A percentile compares a stretch with the other conserved stretches of the same genome.
Evolutionary conservation across 257 asterid genomes (phyloP).

Genomic region (Rehmannia glutinosa): DNA sequence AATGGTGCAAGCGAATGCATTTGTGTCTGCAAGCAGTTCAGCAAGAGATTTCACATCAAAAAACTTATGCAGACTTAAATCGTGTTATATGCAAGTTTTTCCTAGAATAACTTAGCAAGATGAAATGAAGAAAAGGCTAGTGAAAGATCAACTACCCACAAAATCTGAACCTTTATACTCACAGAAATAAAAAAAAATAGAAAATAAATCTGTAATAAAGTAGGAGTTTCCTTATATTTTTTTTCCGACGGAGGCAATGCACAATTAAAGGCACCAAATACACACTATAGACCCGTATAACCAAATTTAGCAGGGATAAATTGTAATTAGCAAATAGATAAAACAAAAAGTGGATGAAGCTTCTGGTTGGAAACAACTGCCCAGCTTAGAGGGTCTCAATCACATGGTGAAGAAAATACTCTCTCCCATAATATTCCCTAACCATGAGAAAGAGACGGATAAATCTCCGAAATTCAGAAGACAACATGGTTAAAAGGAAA

Average conservation of each 20-base stretch:
- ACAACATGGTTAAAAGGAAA: too few species aligned
- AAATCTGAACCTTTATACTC: background rate
- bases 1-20: slow-evolving; percentile 83
- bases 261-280: background rate
- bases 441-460: too few species aligned
- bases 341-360: too few species aligned
- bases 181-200: background rate
- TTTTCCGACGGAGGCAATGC: background rate
- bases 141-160: background rate
- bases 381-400: too few species aligned
- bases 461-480: too few species aligned
- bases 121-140: background rate
- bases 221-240: background rate
- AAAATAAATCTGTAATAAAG: background rate
- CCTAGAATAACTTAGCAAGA: background rate
- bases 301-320: too few species aligned
- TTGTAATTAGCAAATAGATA: too few species aligned
- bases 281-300: background rate
- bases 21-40: slow-evolving; percentile 68
- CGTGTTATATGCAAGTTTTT: background rate
- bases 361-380: too few species aligned
- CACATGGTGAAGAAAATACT: too few species aligned
- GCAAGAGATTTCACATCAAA: background rate
- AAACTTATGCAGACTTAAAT: background rate
- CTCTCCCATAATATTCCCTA: too few species aligned